Base-by-base conservation (phyloP, 305 asterid genomes). In the Fraxinus sp. region DNA sequence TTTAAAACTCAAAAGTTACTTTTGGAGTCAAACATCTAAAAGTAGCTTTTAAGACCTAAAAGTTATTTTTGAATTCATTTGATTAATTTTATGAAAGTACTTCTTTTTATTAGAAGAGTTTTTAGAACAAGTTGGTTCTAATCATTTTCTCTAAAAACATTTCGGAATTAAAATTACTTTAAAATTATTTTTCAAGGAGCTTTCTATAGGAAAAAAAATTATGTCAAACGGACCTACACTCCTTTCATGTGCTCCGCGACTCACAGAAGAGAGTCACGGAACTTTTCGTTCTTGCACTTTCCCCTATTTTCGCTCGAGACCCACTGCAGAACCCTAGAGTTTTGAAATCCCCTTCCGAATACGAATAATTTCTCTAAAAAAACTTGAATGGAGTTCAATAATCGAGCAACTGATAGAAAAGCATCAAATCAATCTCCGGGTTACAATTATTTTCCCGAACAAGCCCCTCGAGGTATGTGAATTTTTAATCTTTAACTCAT, bases 381-480 rank as follows among this genome's bases (percentile, higher is more conserved):
- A 35, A 33, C 16, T 7, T 78, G 64, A 32, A 88, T 86, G 85
- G 86, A 83, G 68, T 78, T 64, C 80, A 85, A 72, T 3, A n/a
- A 76, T 70, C 74, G 79, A 41, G 46, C 84, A 13, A 75, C 6
- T 3, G 84, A 80, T 70, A 68, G 62, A 7, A 84, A 62, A 3
- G 57, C 86, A 36, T 37, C 87, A 1, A 76, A 82, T 64, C 87
- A 49, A 22, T 55, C 85, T 13, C 14, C 79, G 24, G n/a, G 66
- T 77, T 74, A 5, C 49, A 75, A 3, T 7, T 52, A 24, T 71
- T 52, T 85, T 35, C 1, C 85, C 5, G 81, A 75, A 64, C 85
- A 52, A 78, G 32, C 68, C 24, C 74, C 71, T 68, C 75, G 76
- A 86, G 88, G 92, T 90, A 36, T 33, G 82, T 75, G 44, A 46